Evolutionary conservation across 2,329 filamentous ascomycete genomes (phyloP), one percentile per base, ranked within the genome.

Genomic region (Diaporthe citrichinensis): DNA sequence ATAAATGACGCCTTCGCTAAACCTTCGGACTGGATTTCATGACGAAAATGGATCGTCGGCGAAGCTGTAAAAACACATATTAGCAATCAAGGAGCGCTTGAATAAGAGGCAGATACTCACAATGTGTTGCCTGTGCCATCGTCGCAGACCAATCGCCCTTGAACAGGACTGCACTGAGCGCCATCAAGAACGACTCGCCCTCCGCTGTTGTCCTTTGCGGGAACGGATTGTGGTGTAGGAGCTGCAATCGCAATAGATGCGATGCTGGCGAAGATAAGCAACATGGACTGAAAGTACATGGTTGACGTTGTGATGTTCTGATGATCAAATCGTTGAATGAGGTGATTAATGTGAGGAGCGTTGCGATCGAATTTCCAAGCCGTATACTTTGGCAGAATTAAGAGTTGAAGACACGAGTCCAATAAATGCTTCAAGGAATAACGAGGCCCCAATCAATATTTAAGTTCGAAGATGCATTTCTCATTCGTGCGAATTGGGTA

Each of bases 141-240:
- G 23, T 67, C 44, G 7, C 62, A 51, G 14, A 67, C 62, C 31
- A 67, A 25, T n/a, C 44, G 62, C 6, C 44, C 62, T 34, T 67
- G 44, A 5, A 67, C 44, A 7, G 62, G 62, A 8, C 15, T 67
- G 44, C 62, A 67, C 10, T 51, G 28, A n/a, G 44, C 44, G 12
- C 62, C 46, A 25, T 39, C 44, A 17, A 68, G 62, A 5, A 68
- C 46, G 14, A 68, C 31, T 53, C 46, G 28, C 1, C 62, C 46
- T 36, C 62, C 31, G 31, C 28, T 68, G 31, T 68, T 68, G 12
- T 53, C 44, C 44, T 68, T 68, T 12, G 62, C 62, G 5, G 44
- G 46, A 39, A 53, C 28, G 28, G 62, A 68, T 20, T 51, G 46
- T 12, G 46, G 62, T 25, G 44, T 68, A 15, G 46, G 44, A 25